Evolutionary conservation across 257 asterid species (phyloP), one percentile per base, ranked within the genome.

Genomic region (Solanum etuberosum): DNA sequence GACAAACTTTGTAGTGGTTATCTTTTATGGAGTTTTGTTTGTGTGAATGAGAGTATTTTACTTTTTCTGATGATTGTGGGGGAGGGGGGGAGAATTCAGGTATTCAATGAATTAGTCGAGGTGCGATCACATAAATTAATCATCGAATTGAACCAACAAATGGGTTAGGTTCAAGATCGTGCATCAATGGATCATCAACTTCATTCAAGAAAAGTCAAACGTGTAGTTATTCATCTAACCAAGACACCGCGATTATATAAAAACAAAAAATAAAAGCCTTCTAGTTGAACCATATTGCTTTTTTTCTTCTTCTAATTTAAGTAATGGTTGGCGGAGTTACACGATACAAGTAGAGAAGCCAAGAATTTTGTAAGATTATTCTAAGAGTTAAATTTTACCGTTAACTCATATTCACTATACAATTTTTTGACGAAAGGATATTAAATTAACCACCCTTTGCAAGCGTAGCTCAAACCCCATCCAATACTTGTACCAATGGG

Each of bases 1-100:
- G 78, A 65, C 32, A 85, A 84, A 84, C 12, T 20, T 29, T 29
- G 85, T 80, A 27, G 29, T 80, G 42, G 11, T 80, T 16, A 78
- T 43, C 2, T 13, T 38, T 76, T 77, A 15, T 78, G 25, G 61
- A 27, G 12, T 18, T 46, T 29, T 46, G 29, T 46, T 80, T 35
- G 42, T 5, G 76, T 35, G 37, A 84, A 65, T 65, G 29, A 25
- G 35, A 2, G n/a, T 13, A 4, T 29, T 25, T 37, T 25, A 14
- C 1, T 2, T 35, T n/a, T 38, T 37, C n/a, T 61, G 23, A 65
- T 29, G 51, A 37, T 37, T 73, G 25, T n/a, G n/a, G n/a, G n/a
- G n/a, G n/a, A n/a, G n/a, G n/a, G n/a, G n/a, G n/a, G n/a, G n/a
- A n/a, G n/a, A n/a, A n/a, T n/a, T n/a, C n/a, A n/a, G n/a, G n/a